These are phyloP conservation scores for Tetrahymena thermophila DNA, from an alignment of 73 alveolate genomes.

Conservation along the genomic window DNA sequence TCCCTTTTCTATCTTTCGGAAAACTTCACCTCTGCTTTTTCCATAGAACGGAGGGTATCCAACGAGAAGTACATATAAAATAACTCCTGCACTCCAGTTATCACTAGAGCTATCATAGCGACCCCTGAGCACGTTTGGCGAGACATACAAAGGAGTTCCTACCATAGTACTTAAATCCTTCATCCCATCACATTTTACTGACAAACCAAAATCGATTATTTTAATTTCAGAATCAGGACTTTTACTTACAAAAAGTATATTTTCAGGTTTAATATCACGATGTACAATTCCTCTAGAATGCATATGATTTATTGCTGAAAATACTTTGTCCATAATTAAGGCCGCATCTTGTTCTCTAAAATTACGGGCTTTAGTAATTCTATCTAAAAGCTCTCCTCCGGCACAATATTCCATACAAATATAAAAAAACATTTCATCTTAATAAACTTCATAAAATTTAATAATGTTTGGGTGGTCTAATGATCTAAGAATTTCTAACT, in stretches of 20 bases:
- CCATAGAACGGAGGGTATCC: conserved; percentile 69
- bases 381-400: conserved; percentile 62
- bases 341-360: conserved; percentile 11
- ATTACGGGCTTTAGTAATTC: conserved; percentile 32
- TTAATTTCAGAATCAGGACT: conserved; percentile 40
- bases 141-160: conserved; percentile 45
- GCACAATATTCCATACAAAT: conserved; percentile 71
- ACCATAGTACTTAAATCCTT: conserved; percentile 34
- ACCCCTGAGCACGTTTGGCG: conserved; percentile 55
- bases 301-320: conserved; percentile 52
- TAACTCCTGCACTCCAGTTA: conserved; percentile 67
- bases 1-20: conserved; percentile 45
- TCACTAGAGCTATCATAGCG: conserved; percentile 55
- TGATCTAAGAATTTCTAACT: conserved; percentile 53
- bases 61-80: conserved; percentile 48
- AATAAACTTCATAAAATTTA: conserved; percentile 73
- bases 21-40: conserved; percentile 41
- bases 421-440: conserved; percentile 57
- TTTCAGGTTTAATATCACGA: conserved; percentile 57
- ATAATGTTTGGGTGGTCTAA: conserved; percentile 63
- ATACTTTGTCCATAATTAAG: conserved; percentile 10
- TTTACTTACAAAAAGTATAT: conserved; percentile 41
- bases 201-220: conserved; percentile 53
- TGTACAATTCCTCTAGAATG: conserved; percentile 57
- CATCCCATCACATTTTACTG: conserved; percentile 39